Conservation (phyloP, 371 early-diverging fungal genomes). For the Mycotypha africana region DNA sequence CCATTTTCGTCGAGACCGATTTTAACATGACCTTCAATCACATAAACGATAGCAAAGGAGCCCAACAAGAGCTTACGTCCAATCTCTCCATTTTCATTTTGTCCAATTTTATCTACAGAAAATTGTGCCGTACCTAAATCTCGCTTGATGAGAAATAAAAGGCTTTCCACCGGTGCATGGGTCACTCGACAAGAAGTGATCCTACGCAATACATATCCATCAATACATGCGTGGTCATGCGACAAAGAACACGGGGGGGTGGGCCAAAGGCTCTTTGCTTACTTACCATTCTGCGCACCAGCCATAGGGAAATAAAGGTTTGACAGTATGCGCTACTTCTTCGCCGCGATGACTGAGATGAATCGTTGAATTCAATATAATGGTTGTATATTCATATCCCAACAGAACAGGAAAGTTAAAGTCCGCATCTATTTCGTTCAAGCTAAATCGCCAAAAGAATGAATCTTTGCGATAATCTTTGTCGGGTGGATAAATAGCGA, state of each 20-base stretch:
- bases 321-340: slow-evolving; percentile 45
- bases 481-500: slow-evolving; percentile 52
- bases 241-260: no score
- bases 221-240: no score
- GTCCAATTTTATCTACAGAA: slow-evolving; percentile 36
- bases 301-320: slow-evolving; percentile 58
- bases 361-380: slow-evolving; percentile 34
- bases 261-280: no score
- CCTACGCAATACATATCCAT: no score
- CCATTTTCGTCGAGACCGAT: slow-evolving; percentile 45
- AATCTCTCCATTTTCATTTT: slow-evolving; percentile 35
- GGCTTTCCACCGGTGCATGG: slow-evolving; percentile 41
- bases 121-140: slow-evolving; percentile 35
- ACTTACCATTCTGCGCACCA: slow-evolving; percentile 56
- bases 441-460: slow-evolving; percentile 61
- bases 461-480: slow-evolving; percentile 45
- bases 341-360: slow-evolving; percentile 55
- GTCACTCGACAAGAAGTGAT: slow-evolving; percentile 43
- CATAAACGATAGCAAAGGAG: slow-evolving; percentile 53
- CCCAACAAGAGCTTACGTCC: slow-evolving; percentile 50
- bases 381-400: slow-evolving; percentile 54
- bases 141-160: slow-evolving; percentile 55
- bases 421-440: slow-evolving; percentile 46
- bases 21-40: slow-evolving; percentile 52
- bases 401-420: slow-evolving; percentile 61